phyloP scores from a whole-genome alignment of 208 protist species.

The Acanthamoeba triangularis region DNA sequence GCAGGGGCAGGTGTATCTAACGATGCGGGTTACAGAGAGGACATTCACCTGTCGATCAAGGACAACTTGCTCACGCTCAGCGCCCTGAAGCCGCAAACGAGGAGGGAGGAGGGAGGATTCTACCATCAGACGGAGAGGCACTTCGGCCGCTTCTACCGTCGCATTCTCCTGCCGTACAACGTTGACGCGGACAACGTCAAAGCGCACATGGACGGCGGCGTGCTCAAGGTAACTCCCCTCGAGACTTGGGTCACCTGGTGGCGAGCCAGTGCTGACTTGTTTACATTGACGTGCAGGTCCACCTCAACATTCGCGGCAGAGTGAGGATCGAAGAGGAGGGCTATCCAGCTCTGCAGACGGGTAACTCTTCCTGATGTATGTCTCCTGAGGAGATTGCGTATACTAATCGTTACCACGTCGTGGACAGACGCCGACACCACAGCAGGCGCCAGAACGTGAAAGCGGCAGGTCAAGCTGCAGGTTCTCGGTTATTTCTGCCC shows the following conservation, averaged over 20 bases:
- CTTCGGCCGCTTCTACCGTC: slow-evolving; percentile 57
- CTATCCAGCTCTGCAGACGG: background rate
- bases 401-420: too few relatives aligned
- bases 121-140: slow-evolving; percentile 67
- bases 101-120: slow-evolving; percentile 31
- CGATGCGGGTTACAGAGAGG: background rate
- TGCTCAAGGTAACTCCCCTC: slow-evolving; percentile 16
- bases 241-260: background rate
- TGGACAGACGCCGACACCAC: background rate
- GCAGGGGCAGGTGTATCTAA: background rate
- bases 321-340: slow-evolving; percentile 19
- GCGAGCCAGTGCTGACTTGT: background rate
- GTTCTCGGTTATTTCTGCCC: too few relatives aligned
- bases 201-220: slow-evolving; percentile 41
- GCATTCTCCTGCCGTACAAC: slow-evolving; percentile 17
- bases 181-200: background rate
- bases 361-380: background rate
- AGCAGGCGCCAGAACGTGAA: background rate
- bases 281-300: background rate
- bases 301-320: background rate
- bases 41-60: background rate
- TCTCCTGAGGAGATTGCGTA: too few relatives aligned
- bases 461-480: background rate
- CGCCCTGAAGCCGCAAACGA: slow-evolving; percentile 9
- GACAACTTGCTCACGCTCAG: slow-evolving; percentile 20